Percentiles rank a stretch among this genome's conserved stretches.
Conservation (phyloP, 768 basidiomycete genomes). For the Bullera alba region DNA sequence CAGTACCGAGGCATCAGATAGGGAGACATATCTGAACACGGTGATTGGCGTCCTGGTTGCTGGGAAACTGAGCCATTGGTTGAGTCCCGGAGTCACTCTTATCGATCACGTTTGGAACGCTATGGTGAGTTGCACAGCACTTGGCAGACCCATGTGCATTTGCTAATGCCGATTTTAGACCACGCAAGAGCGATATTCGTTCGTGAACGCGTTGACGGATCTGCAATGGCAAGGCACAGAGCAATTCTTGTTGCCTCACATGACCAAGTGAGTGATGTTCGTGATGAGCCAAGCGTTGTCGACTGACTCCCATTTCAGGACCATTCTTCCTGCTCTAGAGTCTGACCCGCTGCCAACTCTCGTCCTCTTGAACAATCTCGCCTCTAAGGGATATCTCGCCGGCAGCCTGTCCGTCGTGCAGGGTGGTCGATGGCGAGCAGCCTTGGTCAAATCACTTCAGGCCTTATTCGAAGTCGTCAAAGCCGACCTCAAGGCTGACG, state of each 20-base stretch:
- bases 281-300: neutral
- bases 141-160: neutral
- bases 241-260: conserved; percentile 42
- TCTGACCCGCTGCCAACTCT: conserved; percentile 31
- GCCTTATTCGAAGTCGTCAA: neutral
- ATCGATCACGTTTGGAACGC: neutral
- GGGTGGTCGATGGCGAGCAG: conserved; percentile 40
- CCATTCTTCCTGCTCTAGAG: conserved; percentile 8
- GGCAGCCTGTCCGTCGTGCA: conserved; percentile 40
- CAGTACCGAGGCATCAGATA: conserved; percentile 6
- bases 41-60: conserved; percentile 34
- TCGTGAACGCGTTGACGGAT: conserved; percentile 30
- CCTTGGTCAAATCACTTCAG: conserved; percentile 15
- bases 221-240: conserved; percentile 41
- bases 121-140: neutral
- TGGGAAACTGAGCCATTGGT: conserved; percentile 41
- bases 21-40: conserved; percentile 15
- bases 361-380: conserved; percentile 40
- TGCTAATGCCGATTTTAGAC: conserved; percentile 8
- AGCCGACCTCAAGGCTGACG: conserved; percentile 2
- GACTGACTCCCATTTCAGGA: conserved; percentile 9
- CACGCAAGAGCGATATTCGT: conserved; percentile 20
- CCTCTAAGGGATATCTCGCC: conserved; percentile 34
- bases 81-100: conserved; percentile 24
- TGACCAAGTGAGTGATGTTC: conserved; percentile 29